Base-by-base conservation (phyloP, 495 filamentous ascomycete species). In the Penicillium parvum region DNA sequence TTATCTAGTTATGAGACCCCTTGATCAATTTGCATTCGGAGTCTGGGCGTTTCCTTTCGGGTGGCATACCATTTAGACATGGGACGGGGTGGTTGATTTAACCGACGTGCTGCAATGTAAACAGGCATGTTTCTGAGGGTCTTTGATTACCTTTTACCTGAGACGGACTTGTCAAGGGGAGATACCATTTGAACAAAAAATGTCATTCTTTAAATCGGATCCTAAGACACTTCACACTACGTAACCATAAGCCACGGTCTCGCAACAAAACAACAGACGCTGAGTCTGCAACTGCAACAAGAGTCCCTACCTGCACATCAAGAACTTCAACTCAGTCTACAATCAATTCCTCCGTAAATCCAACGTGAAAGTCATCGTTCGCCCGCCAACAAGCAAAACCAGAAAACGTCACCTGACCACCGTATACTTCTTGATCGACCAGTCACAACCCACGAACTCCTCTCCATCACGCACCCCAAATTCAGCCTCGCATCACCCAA, bases 31-130 rank as follows among this genome's bases (percentile, higher is more conserved):
- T 45, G 48, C 52, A 50, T 55, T 26, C 27, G 52, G 52, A 47
- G 52, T 55, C 39, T 32, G 15, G 52, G 52, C 43, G 52, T 55
- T 49, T 32, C 27, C 33, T 41, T 45, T 43, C 18, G 39, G 44
- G 15, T 36, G 50, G 45, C 45, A 53, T 53, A 43, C 20, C 17
- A 21, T 42, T n/a, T n/a, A n/a, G n/a, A n/a, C 5, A 21, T 38
- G 32, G 43, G 35, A 21, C 15, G 25, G 41, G 34, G 18, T 25
- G 41, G 41, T n/a, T n/a, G n/a, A n/a, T n/a, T n/a, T n/a, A n/a
- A n/a, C n/a, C n/a, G n/a, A n/a, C 30, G 6, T 37, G 26, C 18
- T 27, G 41, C 36, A 37, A 50, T 45, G 39, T 21, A 25, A 42
- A 37, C 32, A 32, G 26, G 40, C 33, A 49, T 40, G 18, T 35